Conservation (phyloP, 148 eudicot genomes). For the Camellia sinensis region DNA sequence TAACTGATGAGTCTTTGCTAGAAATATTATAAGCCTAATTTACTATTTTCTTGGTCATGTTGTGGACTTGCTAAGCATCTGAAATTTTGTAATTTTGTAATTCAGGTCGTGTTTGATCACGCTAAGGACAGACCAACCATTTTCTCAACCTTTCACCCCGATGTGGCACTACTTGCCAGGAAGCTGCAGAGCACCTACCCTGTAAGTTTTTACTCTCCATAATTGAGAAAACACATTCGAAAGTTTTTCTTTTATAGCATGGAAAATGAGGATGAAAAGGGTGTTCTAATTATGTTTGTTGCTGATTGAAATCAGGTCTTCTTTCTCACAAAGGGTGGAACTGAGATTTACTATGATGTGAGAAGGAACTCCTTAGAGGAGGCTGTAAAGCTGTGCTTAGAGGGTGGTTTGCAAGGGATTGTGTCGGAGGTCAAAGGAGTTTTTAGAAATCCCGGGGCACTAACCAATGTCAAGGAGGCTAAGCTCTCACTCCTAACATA, state of each 20-base stretch:
- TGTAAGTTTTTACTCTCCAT: slow-evolving; percentile 24
- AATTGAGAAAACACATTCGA: background rate
- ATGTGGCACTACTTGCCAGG: slow-evolving; percentile 63
- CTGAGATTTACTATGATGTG: slow-evolving; percentile 53
- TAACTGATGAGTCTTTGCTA: background rate
- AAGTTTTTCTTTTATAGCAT: background rate
- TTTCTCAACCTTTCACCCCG: slow-evolving; percentile 85
- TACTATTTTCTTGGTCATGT: background rate
- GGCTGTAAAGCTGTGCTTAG: slow-evolving; percentile 63
- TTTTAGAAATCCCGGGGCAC: slow-evolving; percentile 65
- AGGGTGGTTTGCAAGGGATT: slow-evolving; percentile 84
- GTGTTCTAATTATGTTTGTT: background rate
- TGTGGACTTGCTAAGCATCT: background rate
- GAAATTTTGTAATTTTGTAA: background rate
- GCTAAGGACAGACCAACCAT: slow-evolving; percentile 69
- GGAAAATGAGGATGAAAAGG: background rate
- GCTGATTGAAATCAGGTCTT: slow-evolving; percentile 36
- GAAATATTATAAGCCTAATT: background rate
- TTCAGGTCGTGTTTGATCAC: slow-evolving; percentile 55
- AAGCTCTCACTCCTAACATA: slow-evolving; percentile 71
- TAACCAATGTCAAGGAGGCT: slow-evolving; percentile 63
- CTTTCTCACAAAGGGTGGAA: slow-evolving; percentile 85
- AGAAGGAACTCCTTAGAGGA: slow-evolving; percentile 81
- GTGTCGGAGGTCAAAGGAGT: slow-evolving; percentile 81
- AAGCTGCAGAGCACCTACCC: slow-evolving; percentile 75